phyloP scores from a whole-genome alignment of 2,329 filamentous ascomycete species.

The Blastomyces silverae region DNA sequence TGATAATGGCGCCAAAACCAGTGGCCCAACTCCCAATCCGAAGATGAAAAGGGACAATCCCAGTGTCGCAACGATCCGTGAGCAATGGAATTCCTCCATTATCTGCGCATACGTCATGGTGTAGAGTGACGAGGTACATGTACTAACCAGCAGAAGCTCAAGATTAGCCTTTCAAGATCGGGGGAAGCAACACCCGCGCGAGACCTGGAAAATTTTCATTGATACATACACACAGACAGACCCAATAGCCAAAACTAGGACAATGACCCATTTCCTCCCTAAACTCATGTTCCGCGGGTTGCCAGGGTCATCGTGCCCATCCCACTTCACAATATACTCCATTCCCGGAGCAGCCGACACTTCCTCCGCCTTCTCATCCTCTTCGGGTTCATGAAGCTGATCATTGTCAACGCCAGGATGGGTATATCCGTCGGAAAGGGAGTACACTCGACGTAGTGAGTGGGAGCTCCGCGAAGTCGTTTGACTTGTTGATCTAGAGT shows the following conservation, averaged over 20 bases:
- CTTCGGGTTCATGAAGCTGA: slow-evolving; percentile 22
- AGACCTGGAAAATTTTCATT: slow-evolving; percentile 9
- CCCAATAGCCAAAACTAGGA: slow-evolving; percentile 63
- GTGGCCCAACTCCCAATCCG: slow-evolving; percentile 62
- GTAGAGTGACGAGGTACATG: slow-evolving; percentile 81
- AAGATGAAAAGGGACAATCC: slow-evolving; percentile 78
- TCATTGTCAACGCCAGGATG: slow-evolving; percentile 26
- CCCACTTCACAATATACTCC: slow-evolving; percentile 66
- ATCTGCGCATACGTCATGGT: slow-evolving; percentile 75
- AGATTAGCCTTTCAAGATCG: background rate
- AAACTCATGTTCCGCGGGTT: slow-evolving; percentile 64
- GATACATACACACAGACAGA: slow-evolving; percentile 76
- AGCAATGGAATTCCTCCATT: slow-evolving; percentile 64
- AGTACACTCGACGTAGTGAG: slow-evolving; percentile 16
- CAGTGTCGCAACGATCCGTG: slow-evolving; percentile 65
- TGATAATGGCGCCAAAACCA: slow-evolving; percentile 57
- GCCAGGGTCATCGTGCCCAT: slow-evolving; percentile 64
- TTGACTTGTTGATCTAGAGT: background rate
- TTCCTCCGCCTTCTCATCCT: slow-evolving; percentile 23
- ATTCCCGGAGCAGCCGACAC: slow-evolving; percentile 31
- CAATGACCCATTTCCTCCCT: slow-evolving; percentile 70
- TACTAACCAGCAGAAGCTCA: slow-evolving; percentile 45
- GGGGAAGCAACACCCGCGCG: background rate
- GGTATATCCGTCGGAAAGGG: slow-evolving; percentile 19
- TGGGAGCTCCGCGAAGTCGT: slow-evolving; percentile 13